These are phyloP conservation scores for Malus orientalis DNA, from an alignment of 306 rosid species.

Conservation along the genomic window DNA sequence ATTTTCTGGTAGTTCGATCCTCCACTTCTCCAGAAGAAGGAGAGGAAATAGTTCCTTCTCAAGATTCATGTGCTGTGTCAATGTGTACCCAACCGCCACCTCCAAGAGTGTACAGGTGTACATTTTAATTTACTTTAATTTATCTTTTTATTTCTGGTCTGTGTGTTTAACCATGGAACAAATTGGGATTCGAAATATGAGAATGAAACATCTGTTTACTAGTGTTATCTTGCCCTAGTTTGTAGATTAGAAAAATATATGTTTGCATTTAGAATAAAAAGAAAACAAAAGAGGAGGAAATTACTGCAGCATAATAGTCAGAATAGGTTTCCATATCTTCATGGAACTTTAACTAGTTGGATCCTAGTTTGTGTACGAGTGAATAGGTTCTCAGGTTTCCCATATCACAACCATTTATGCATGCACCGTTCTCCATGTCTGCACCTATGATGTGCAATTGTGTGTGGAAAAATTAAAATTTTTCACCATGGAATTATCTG, in stretches of 20 bases:
- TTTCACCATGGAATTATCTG: background rate
- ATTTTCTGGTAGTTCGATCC: constrained; percentile 36
- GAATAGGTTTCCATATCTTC: background rate
- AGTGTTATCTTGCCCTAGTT: background rate
- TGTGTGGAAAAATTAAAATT: background rate
- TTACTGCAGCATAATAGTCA: background rate
- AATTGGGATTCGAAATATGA: background rate
- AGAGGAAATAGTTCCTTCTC: constrained; percentile 65
- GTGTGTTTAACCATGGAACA: background rate
- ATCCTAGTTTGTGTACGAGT: background rate
- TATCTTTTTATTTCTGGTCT: background rate
- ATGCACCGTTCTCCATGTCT: background rate
- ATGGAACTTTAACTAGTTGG: background rate
- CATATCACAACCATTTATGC: background rate
- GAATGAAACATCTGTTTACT: background rate
- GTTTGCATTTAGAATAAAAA: background rate
- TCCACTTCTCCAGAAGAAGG: constrained; percentile 52
- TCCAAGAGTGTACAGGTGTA: constrained; percentile 58
- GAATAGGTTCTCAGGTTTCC: background rate
- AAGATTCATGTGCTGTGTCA: constrained; percentile 47
- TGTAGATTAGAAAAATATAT: background rate
- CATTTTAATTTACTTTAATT: background rate
- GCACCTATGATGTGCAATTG: background rate
- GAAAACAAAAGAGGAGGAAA: background rate
- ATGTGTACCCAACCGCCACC: constrained; percentile 41